Percentiles rank a stretch among this genome's conserved stretches.
These are phyloP conservation scores for Quercus phellos DNA, from an alignment of 331 rosid species.

Conservation along the genomic window DNA sequence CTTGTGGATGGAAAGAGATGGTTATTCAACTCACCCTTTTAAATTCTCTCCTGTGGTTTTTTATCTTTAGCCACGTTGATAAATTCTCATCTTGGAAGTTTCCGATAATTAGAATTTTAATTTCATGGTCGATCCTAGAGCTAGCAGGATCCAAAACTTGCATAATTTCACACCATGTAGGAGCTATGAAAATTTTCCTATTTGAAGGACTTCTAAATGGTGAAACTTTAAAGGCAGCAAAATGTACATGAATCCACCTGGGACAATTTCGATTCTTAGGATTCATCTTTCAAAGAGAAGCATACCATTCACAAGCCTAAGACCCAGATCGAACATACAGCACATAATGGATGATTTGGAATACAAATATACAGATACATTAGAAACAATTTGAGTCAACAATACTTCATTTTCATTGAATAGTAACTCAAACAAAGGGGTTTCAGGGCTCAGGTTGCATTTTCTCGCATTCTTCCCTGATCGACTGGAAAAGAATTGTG, in stretches of 20 bases:
- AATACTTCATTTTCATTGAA: not conserved
- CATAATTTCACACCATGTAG: not conserved
- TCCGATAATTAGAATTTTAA: too few species aligned
- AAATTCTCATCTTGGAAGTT: too few species aligned
- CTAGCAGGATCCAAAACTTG: not conserved
- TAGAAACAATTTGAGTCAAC: not conserved
- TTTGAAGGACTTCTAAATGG: not conserved
- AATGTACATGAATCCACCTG: too few species aligned
- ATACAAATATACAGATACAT: not conserved
- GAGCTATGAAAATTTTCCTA: too few species aligned
- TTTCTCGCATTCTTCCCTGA: conserved; percentile 89
- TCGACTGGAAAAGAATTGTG: conserved; percentile 73
- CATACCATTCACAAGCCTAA: not conserved
- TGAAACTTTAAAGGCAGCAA: not conserved
- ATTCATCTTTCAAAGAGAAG: not conserved
- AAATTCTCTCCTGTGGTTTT: too few species aligned
- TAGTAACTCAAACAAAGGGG: not conserved
- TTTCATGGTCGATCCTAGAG: too few species aligned
- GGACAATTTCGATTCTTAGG: not conserved
- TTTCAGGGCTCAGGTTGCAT: conserved; percentile 87
- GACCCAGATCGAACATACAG: not conserved
- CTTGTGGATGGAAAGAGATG: too few species aligned
- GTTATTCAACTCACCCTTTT: too few species aligned
- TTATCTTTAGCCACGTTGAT: too few species aligned
- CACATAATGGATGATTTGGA: not conserved